Evolutionary conservation across 169 alveolate genomes (phyloP).

Genomic region (Plasmodium cynomolgi): DNA sequence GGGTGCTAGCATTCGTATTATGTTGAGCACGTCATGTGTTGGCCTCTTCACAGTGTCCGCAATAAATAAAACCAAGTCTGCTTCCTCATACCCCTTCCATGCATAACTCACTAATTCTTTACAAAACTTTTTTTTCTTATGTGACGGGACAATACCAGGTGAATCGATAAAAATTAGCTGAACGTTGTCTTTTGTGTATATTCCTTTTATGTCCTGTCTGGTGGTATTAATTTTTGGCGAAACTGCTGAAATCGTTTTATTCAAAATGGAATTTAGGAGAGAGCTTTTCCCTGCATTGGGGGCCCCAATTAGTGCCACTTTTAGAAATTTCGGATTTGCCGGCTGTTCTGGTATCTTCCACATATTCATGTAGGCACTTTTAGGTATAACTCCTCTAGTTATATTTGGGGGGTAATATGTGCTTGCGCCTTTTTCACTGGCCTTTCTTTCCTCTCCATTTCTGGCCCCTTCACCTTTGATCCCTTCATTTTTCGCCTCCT

Average conservation of each 20-base stretch:
- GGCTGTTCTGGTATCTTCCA: slow-evolving; percentile 84
- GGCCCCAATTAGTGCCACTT: slow-evolving; percentile 87
- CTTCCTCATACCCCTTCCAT: slow-evolving; percentile 90
- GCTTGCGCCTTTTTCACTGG: slow-evolving; percentile 31
- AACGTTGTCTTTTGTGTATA: slow-evolving; percentile 81
- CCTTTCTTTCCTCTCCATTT: slow-evolving; percentile 21
- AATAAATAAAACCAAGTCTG: slow-evolving; percentile 87
- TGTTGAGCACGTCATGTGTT: slow-evolving; percentile 80
- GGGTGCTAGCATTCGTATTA: slow-evolving; percentile 84
- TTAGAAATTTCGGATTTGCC: slow-evolving; percentile 75
- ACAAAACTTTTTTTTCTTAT: slow-evolving; percentile 84
- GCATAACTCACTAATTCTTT: slow-evolving; percentile 87
- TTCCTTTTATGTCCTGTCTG: slow-evolving; percentile 83
- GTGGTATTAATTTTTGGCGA: slow-evolving; percentile 92
- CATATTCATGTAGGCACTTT: slow-evolving; percentile 73
- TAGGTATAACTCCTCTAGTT: slow-evolving; percentile 74
- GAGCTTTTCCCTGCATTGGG: slow-evolving; percentile 92
- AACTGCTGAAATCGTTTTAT: slow-evolving; percentile 86
- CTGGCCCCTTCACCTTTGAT: background rate
- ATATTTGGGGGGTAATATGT: slow-evolving; percentile 66
- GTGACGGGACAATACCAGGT: slow-evolving; percentile 90
- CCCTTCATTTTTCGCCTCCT: slow-evolving; percentile 8
- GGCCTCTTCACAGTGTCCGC: slow-evolving; percentile 90
- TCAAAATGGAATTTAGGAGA: slow-evolving; percentile 85
- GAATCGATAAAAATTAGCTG: slow-evolving; percentile 88